These are phyloP conservation scores for Nitzschia sp. DNA, from an alignment of 108 stramenopile species.

Conservation along the genomic window DNA sequence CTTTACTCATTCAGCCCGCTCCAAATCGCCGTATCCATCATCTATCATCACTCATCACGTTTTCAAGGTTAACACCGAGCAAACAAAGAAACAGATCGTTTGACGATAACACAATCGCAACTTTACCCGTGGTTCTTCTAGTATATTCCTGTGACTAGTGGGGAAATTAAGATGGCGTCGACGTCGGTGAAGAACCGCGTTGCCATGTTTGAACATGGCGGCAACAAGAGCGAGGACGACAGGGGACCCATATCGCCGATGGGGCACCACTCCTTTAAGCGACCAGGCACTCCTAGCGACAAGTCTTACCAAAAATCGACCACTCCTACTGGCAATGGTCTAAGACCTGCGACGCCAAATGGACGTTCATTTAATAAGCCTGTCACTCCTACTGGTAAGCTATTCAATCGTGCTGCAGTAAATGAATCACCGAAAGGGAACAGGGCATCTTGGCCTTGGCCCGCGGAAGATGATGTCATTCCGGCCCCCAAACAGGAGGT, in stretches of 20 bases:
- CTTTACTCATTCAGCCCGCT: background rate
- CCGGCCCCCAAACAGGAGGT: conserved; percentile 12
- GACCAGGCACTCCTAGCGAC: background rate
- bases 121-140: background rate
- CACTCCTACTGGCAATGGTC: background rate
- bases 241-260: background rate
- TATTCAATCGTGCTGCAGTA: background rate
- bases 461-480: conserved; percentile 24
- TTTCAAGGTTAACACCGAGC: background rate
- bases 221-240: background rate
- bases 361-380: background rate
- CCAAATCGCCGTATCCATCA: background rate
- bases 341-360: background rate
- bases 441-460: conserved; percentile 15
- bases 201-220: conserved; percentile 25
- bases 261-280: background rate
- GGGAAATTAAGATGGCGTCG: conserved; percentile 18
- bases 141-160: background rate
- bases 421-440: background rate
- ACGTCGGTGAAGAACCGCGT: conserved; percentile 38
- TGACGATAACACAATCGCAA: background rate
- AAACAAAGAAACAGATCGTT: background rate
- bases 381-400: background rate
- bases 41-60: background rate
- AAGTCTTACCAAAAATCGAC: background rate